Percentiles rank a stretch among this genome's conserved stretches.
Evolutionary conservation across 768 basidiomycete species (phyloP).

Genomic region (Polyporus arcularius): DNA sequence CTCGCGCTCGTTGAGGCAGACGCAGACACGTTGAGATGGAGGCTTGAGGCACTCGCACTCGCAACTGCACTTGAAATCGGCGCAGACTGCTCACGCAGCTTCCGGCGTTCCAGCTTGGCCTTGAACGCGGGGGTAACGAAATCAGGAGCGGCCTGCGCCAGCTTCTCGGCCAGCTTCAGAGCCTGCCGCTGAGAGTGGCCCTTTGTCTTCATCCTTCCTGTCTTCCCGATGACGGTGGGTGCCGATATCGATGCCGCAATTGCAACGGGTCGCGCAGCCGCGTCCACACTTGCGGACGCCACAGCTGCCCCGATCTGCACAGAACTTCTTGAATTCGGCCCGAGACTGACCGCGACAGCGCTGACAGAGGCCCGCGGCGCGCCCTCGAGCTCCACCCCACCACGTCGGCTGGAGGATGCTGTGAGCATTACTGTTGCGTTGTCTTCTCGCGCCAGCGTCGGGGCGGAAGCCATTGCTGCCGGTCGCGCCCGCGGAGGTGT

Average conservation of each 20-base stretch:
- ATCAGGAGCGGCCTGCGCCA: constrained; percentile 47
- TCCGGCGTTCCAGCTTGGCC: constrained; percentile 33
- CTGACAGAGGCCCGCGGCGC: not conserved
- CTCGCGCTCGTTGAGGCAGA: not conserved
- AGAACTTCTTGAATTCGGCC: not conserved
- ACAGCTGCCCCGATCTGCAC: not conserved
- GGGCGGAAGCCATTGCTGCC: not conserved
- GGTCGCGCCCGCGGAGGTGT: not conserved
- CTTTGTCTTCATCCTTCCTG: constrained; percentile 1
- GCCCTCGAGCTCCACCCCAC: not conserved
- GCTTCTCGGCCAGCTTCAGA: constrained; percentile 37
- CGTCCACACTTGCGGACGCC: not conserved
- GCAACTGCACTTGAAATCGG: not conserved
- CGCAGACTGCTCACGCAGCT: not conserved
- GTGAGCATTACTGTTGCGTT: not conserved
- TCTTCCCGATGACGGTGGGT: constrained; percentile 5
- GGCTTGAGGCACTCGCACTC: not conserved
- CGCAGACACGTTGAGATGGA: not conserved
- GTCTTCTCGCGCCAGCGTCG: not conserved
- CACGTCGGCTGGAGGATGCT: not conserved
- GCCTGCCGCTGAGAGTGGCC: constrained; percentile 14
- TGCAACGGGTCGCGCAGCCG: not conserved
- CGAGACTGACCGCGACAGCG: not conserved
- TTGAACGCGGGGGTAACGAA: constrained; percentile 61
- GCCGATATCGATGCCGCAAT: not conserved